Conservation (phyloP, 1,139 yeast species). For the Blastobotrys indianensis region DNA sequence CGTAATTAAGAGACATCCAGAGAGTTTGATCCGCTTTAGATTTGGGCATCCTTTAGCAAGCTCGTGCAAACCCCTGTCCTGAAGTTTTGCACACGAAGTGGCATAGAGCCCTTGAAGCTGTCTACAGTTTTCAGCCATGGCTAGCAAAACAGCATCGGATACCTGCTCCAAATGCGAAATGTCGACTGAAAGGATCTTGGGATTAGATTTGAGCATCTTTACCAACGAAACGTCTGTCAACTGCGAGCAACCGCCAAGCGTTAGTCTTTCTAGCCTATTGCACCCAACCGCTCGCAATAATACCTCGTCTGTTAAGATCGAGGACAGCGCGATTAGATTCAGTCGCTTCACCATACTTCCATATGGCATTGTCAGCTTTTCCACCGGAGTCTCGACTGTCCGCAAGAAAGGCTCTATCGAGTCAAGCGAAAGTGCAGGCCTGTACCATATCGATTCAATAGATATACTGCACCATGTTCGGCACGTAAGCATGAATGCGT, state of each 20-base stretch:
- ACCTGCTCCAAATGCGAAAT: constrained; percentile 74
- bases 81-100: constrained; percentile 69
- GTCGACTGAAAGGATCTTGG: constrained; percentile 76
- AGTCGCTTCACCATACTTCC: constrained; percentile 70
- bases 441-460: constrained; percentile 79
- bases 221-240: constrained; percentile 59
- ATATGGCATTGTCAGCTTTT: constrained; percentile 50
- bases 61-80: constrained; percentile 57
- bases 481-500: constrained; percentile 68
- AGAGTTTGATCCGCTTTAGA: constrained; percentile 76
- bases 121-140: constrained; percentile 67
- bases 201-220: constrained; percentile 57
- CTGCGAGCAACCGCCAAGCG: constrained; percentile 72
- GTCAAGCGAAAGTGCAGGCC: constrained; percentile 49
- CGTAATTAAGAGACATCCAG: constrained; percentile 61
- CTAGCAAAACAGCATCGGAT: constrained; percentile 59
- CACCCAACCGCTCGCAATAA: constrained; percentile 44
- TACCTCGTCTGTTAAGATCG: constrained; percentile 56
- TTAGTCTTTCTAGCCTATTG: constrained; percentile 72
- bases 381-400: constrained; percentile 6
- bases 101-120: constrained; percentile 87
- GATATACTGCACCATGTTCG: constrained; percentile 75
- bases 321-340: constrained; percentile 71
- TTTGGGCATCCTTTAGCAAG: constrained; percentile 62
- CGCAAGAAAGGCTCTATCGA: constrained; percentile 11